Percentiles rank a stretch among this genome's conserved stretches.
Evolutionary conservation across 495 filamentous ascomycete genomes (phyloP).

Genomic region (Tuber indicum): DNA sequence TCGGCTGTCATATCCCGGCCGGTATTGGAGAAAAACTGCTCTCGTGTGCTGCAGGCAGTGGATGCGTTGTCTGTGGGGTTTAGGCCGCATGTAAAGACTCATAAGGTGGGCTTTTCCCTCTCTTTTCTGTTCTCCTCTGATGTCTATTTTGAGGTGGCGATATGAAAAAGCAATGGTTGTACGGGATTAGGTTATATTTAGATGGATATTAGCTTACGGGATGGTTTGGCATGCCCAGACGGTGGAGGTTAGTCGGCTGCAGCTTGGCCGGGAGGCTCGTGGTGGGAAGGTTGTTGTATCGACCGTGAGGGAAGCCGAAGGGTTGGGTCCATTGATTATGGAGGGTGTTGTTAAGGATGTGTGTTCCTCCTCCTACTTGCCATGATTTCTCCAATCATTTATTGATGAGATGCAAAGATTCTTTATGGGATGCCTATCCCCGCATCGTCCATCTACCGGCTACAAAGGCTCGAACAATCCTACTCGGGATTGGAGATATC

Average conservation of each 20-base stretch:
- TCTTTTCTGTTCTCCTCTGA: not conserved
- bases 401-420: slow-evolving; percentile 46
- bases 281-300: slow-evolving; percentile 64
- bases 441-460: slow-evolving; percentile 54
- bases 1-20: slow-evolving; percentile 63
- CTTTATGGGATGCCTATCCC: slow-evolving; percentile 71
- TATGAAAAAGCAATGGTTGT: slow-evolving; percentile 7
- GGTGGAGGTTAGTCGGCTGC: slow-evolving; percentile 62
- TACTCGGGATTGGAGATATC: slow-evolving; percentile 51
- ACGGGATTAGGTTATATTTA: not conserved
- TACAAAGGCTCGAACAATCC: slow-evolving; percentile 52
- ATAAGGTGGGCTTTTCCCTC: slow-evolving; percentile 57
- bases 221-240: slow-evolving; percentile 49
- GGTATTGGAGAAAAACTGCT: slow-evolving; percentile 63
- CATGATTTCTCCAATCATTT: slow-evolving; percentile 5
- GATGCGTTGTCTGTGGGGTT: slow-evolving; percentile 58
- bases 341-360: slow-evolving; percentile 37
- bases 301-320: slow-evolving; percentile 69
- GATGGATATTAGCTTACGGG: not conserved
- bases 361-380: not conserved
- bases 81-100: slow-evolving; percentile 78
- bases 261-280: slow-evolving; percentile 54
- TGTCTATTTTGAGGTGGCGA: not conserved
- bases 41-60: slow-evolving; percentile 62
- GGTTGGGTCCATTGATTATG: slow-evolving; percentile 51